Conservation (phyloP, 225 moss, liverwort and hornwort genomes). For the Polytrichum formosum region DNA sequence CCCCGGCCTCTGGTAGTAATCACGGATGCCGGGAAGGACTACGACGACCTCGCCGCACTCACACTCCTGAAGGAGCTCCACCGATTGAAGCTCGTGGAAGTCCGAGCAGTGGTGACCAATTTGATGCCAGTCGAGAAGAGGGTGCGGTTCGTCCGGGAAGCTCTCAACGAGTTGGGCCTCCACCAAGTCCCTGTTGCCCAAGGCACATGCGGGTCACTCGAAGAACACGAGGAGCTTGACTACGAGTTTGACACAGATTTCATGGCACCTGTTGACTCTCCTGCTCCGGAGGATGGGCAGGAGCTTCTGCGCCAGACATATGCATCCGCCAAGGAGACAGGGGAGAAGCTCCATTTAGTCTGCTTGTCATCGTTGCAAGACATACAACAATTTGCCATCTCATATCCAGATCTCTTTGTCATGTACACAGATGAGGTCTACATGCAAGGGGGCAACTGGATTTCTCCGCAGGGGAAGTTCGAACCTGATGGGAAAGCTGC, state of each 20-base stretch:
- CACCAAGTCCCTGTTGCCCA: constrained; percentile 7
- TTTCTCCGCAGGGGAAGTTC: background rate
- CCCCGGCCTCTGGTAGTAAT: constrained; percentile 11
- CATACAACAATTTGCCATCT: constrained; percentile 6
- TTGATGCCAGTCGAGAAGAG: constrained; percentile 17
- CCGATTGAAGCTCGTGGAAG: background rate
- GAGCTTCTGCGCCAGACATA: constrained; percentile 7
- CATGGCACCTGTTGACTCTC: background rate
- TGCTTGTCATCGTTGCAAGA: constrained; percentile 28
- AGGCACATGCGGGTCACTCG: constrained; percentile 8
- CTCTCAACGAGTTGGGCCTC: constrained; percentile 5
- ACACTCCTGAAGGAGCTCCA: constrained; percentile 6
- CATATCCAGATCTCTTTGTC: background rate
- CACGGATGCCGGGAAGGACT: constrained; percentile 19
- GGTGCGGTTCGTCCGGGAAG: background rate
- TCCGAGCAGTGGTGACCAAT: constrained; percentile 21
- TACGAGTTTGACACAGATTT: constrained; percentile 2
- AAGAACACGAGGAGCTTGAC: background rate
- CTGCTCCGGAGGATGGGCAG: constrained; percentile 7
- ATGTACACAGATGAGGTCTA: constrained; percentile 8
- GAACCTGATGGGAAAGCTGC: constrained; percentile 5
- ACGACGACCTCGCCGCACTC: constrained; percentile 15
- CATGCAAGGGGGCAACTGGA: constrained; percentile 20
- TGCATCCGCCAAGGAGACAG: background rate
- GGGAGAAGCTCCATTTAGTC: constrained; percentile 14